These are phyloP conservation scores for Karstenula rhodostoma DNA, from an alignment of 2,329 filamentous ascomycete species.

Conservation along the genomic window DNA sequence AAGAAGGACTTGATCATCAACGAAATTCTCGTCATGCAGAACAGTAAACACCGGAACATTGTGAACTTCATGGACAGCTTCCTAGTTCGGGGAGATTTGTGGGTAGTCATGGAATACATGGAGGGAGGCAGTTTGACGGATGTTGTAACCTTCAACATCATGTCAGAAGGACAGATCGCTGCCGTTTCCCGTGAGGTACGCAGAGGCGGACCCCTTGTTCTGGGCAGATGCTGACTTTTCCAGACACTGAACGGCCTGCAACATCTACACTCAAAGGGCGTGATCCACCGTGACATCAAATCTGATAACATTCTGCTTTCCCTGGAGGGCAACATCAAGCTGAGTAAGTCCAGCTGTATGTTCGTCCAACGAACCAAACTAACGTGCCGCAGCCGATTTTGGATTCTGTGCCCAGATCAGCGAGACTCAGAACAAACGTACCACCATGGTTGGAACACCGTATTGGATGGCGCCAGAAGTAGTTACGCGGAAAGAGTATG, in stretches of 20 bases:
- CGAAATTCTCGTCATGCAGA: conserved; percentile 98
- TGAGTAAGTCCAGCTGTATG: conserved; percentile 70
- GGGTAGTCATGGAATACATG: conserved; percentile 99
- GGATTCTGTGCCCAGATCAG: conserved; percentile 99
- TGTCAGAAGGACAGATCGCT: conserved; percentile 97
- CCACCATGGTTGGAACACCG: conserved; percentile 97
- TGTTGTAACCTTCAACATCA: conserved; percentile 98
- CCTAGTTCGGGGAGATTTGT: conserved; percentile 86
- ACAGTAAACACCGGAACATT: conserved; percentile 97
- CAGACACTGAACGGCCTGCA: conserved; percentile 87
- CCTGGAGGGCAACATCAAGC: conserved; percentile 93
- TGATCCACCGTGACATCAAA: conserved; percentile 99
- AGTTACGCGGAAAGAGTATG: conserved; percentile 96
- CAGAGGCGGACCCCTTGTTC: conserved; percentile 9
- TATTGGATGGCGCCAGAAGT: conserved; percentile 99
- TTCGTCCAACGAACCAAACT: conserved; percentile 12
- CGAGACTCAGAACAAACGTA: conserved; percentile 94
- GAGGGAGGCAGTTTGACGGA: conserved; percentile 97
- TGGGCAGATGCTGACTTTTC: conserved; percentile 14
- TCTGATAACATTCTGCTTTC: conserved; percentile 97
- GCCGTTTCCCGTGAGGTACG: conserved; percentile 86
- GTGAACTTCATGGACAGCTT: conserved; percentile 99
- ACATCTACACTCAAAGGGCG: conserved; percentile 95
- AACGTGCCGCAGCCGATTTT: conserved; percentile 77
- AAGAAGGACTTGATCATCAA: conserved; percentile 99